A percentile compares a stretch with the other conserved stretches of the same genome.
Evolutionary conservation across 495 filamentous ascomycete genomes (phyloP).

Genomic region (Aeminium ludgeri): DNA sequence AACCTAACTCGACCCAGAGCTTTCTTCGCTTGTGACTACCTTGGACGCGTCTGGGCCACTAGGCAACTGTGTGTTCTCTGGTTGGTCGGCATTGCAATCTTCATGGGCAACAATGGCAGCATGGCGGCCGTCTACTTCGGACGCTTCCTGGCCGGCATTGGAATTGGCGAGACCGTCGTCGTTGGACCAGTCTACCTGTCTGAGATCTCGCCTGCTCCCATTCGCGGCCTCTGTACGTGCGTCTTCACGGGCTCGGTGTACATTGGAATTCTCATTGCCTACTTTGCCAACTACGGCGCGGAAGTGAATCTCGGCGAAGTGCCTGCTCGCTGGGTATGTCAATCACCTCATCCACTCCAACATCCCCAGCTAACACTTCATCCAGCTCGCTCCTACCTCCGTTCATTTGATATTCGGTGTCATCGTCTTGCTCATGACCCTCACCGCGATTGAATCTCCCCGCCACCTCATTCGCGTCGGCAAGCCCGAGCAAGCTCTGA

Average conservation of each 20-base stretch:
- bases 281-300: constrained; percentile 14
- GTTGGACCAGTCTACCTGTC: constrained; percentile 43
- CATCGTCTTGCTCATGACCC: constrained; percentile 45
- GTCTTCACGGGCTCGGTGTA: constrained; percentile 32
- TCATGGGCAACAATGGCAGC: constrained; percentile 38
- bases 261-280: constrained; percentile 43
- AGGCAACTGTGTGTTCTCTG: constrained; percentile 32
- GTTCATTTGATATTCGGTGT: constrained; percentile 59
- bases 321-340: constrained; percentile 34
- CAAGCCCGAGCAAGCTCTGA: constrained; percentile 17
- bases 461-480: constrained; percentile 39
- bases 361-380: not conserved
- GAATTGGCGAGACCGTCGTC: constrained; percentile 51
- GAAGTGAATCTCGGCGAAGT: constrained; percentile 34
- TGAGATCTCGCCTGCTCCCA: constrained; percentile 42
- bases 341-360: constrained; percentile 2
- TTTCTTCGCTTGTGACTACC: constrained; percentile 40
- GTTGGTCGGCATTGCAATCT: constrained; percentile 51
- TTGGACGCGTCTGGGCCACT: constrained; percentile 14
- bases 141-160: constrained; percentile 50
- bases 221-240: constrained; percentile 52
- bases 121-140: constrained; percentile 50
- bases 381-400: constrained; percentile 42
- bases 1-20: constrained; percentile 19
- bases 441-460: constrained; percentile 47